Evolutionary conservation across 768 basidiomycete genomes (phyloP).

Genomic region (Zangia roseola): DNA sequence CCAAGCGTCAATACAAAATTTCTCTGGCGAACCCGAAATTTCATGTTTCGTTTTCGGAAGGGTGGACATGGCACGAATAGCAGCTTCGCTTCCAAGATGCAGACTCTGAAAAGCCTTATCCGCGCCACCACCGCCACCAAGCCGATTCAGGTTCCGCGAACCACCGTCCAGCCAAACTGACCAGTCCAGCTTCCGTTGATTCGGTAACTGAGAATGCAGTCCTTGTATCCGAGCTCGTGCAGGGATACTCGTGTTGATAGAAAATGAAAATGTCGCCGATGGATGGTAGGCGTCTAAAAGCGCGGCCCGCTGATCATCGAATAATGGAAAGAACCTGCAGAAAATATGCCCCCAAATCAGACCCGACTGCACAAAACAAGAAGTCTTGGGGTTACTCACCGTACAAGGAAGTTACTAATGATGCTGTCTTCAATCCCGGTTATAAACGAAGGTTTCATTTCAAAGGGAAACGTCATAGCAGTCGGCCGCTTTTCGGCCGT

Average conservation of each 20-base stretch:
- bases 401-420: slow-evolving; percentile 75
- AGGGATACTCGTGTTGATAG: slow-evolving; percentile 81
- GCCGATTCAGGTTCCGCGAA: slow-evolving; percentile 78
- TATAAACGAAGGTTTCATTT: slow-evolving; percentile 72
- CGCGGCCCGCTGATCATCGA: slow-evolving; percentile 70
- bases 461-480: slow-evolving; percentile 74
- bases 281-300: slow-evolving; percentile 78
- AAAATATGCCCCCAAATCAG: slow-evolving; percentile 12
- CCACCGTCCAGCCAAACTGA: slow-evolving; percentile 56
- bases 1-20: slow-evolving; percentile 87
- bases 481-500: slow-evolving; percentile 41
- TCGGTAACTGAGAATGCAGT: slow-evolving; percentile 66
- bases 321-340: slow-evolving; percentile 77
- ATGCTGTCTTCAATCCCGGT: slow-evolving; percentile 68
- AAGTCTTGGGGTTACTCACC: slow-evolving; percentile 51
- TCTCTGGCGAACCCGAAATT: slow-evolving; percentile 70
- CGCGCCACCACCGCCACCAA: slow-evolving; percentile 57
- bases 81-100: slow-evolving; percentile 67
- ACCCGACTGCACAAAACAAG: not conserved
- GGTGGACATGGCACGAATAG: slow-evolving; percentile 54
- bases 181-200: slow-evolving; percentile 86
- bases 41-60: slow-evolving; percentile 85
- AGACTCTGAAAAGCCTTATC: slow-evolving; percentile 65
- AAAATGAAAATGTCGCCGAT: slow-evolving; percentile 88
- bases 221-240: slow-evolving; percentile 73